Evolutionary conservation across 257 asterid genomes (phyloP), one percentile per base, ranked within the genome.

Genomic region (Solanum appendiculatum): DNA sequence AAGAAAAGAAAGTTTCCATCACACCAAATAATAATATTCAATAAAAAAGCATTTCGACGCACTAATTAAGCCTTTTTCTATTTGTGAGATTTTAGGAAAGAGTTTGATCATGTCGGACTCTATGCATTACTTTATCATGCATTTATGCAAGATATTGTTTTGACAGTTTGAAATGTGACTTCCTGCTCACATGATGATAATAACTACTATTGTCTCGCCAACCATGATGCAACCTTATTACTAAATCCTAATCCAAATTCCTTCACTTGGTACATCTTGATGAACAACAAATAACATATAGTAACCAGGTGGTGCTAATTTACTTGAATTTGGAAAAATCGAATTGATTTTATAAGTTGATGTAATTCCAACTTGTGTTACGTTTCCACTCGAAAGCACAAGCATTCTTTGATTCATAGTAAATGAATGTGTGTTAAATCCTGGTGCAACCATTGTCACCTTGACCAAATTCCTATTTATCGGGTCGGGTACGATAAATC

Each of bases 321-420:
- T 73, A 13, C 27, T 27, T 1, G 85, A 87, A 13, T 68, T 23
- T 6, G 94, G 93, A 34, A 86, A 73, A 9, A 31, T 10, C 9
- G 84, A 90, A 14, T 10, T 72, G 20, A 86, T 56, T 82, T 89
- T 86, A 70, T 88, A 87, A 3, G 18, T 68, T 5, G 89, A 72
- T 10, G 21, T n/a, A n/a, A n/a, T 86, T 20, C 85, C 93, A 9
- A 83, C 86, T 12, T 8, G 29, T 74, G 48, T 87, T 7, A 80
- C 80, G 23, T 33, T 40, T 21, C 27, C 86, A 86, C n/a, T 81
- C 2, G 86, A 88, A 27, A 87, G 86, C 3, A 39, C 75, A 87
- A 91, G 33, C 7, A 90, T 42, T 74, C 94, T 89, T 27, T 92
- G 94, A 46, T 90, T 92, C 94, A 92, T 92, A 5, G 94, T 89